Percentiles rank a stretch among this genome's conserved stretches.
Conservation (phyloP, 2,329 filamentous ascomycete species). For the Cladosporium halotolerans region DNA sequence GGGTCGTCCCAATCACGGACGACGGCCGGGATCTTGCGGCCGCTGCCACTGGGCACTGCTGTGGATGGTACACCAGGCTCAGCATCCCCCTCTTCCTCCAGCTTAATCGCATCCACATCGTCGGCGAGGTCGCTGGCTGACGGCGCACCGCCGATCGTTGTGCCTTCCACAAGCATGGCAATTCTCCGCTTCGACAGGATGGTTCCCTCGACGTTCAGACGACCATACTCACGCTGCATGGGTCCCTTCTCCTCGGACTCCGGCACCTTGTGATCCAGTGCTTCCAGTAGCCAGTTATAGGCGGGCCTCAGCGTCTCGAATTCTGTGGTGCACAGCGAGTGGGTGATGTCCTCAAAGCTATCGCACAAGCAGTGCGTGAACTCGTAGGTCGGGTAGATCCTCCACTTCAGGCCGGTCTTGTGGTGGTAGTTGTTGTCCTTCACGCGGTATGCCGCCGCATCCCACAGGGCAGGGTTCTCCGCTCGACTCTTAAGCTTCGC, state of each 20-base stretch:
- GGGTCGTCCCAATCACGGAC: constrained; percentile 91
- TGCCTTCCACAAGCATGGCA: constrained; percentile 68
- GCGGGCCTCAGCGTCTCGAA: constrained; percentile 78
- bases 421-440: constrained; percentile 67
- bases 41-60: constrained; percentile 15
- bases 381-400: constrained; percentile 92
- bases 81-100: constrained; percentile 37
- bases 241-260: constrained; percentile 49
- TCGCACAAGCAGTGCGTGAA: constrained; percentile 83
- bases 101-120: constrained; percentile 34
- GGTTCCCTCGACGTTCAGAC: constrained; percentile 74
- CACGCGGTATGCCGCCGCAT: constrained; percentile 84
- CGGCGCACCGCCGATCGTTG: constrained; percentile 29
- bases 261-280: constrained; percentile 71
- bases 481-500: constrained; percentile 38
- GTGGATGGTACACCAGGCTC: constrained; percentile 24
- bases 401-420: constrained; percentile 76
- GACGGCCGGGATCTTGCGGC: constrained; percentile 39
- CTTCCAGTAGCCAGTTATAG: constrained; percentile 85
- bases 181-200: constrained; percentile 84
- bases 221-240: constrained; percentile 85
- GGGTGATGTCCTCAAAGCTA: constrained; percentile 85
- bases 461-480: constrained; percentile 94
- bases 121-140: constrained; percentile 20
- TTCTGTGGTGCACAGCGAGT: constrained; percentile 89